Conservation (phyloP, 1,284 basidiomycete genomes). For the Wallemia hederae region DNA sequence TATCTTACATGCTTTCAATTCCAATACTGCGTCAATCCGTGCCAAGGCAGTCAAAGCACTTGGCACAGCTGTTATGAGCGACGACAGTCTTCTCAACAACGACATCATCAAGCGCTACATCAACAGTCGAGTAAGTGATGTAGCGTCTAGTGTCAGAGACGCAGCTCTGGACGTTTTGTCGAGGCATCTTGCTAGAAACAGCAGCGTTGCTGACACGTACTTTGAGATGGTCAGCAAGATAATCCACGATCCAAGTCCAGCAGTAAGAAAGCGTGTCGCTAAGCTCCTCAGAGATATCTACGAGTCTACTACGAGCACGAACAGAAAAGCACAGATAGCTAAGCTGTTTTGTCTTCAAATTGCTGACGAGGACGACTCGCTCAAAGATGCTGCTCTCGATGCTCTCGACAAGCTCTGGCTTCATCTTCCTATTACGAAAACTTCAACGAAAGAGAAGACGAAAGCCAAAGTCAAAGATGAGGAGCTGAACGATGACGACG, state of each 20-base stretch:
- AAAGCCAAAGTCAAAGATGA: background rate
- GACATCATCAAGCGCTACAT: background rate
- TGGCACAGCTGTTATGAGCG: background rate
- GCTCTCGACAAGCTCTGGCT: background rate
- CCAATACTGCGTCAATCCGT: background rate
- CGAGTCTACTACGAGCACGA: constrained; percentile 25
- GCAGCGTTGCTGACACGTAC: background rate
- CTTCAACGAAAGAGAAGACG: constrained; percentile 3
- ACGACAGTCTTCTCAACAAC: background rate
- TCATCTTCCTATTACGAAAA: background rate
- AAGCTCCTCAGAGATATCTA: constrained; percentile 70
- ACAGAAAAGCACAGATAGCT: constrained; percentile 46
- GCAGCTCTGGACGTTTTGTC: background rate
- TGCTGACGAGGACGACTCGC: constrained; percentile 68
- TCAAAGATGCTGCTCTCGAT: constrained; percentile 25
- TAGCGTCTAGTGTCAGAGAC: background rate
- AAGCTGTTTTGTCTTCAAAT: constrained; percentile 53
- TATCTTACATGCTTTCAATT: background rate
- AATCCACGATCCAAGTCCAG: constrained; percentile 55
- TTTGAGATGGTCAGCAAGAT: constrained; percentile 1
- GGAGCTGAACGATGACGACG: background rate
- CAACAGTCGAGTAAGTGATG: background rate
- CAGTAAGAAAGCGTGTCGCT: constrained; percentile 78
- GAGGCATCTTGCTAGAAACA: background rate
- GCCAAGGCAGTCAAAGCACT: background rate